Conservation (phyloP, 371 early-diverging fungal genomes). For the Scutellospora calospora region DNA sequence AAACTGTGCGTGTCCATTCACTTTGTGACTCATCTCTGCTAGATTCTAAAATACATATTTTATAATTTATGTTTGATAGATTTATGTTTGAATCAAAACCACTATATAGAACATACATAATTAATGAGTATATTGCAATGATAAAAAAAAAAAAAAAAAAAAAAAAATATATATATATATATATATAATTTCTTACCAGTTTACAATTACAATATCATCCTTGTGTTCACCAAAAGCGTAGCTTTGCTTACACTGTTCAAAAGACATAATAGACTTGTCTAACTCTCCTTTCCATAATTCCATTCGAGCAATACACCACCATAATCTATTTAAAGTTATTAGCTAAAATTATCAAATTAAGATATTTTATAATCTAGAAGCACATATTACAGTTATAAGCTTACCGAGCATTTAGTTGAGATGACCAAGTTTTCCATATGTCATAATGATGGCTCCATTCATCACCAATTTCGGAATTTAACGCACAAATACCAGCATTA, state of each 20-base stretch:
- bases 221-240: neutral
- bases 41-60: slow-evolving; percentile 2
- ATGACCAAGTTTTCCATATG: slow-evolving; percentile 16
- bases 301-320: slow-evolving; percentile 20
- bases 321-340: neutral
- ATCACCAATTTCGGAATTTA: neutral
- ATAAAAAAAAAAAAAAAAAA: neutral
- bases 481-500: neutral
- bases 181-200: neutral
- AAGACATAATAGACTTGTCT: neutral
- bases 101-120: neutral
- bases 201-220: neutral
- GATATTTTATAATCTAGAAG: neutral
- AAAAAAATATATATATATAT: neutral
- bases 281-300: slow-evolving; percentile 17
- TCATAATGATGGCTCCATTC: neutral
- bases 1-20: slow-evolving; percentile 29
- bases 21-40: slow-evolving; percentile 17
- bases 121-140: neutral
- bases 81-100: slow-evolving; percentile 17
- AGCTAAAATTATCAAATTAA: neutral
- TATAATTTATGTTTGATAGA: slow-evolving; percentile 14
- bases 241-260: neutral
- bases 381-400: neutral
- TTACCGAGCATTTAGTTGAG: neutral